phyloP scores from a whole-genome alignment of 768 basidiomycete genomes.

The Collybiopsis luxurians region DNA sequence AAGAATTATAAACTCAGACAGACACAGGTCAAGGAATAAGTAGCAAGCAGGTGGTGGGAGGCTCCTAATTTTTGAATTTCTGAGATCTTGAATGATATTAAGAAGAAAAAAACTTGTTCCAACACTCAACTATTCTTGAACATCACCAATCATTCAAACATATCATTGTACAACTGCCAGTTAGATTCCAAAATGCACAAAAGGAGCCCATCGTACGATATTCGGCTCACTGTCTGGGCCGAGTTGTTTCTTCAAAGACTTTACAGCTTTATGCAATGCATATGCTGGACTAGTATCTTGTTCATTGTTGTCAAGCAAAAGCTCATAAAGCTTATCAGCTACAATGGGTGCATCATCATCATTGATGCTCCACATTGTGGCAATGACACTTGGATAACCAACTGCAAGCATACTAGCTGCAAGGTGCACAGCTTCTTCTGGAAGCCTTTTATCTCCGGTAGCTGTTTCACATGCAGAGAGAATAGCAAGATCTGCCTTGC shows the following conservation, averaged over 20 bases:
- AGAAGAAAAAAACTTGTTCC: too few species aligned
- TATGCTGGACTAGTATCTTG: background rate
- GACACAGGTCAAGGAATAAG: too few species aligned
- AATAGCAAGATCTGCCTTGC: too few species aligned
- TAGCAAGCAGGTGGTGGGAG: too few species aligned
- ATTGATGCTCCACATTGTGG: slow-evolving; percentile 29
- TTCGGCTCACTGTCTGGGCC: background rate
- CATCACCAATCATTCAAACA: too few species aligned
- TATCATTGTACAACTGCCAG: too few species aligned
- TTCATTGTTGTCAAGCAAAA: background rate
- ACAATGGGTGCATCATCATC: slow-evolving; percentile 24
- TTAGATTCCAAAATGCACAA: too few species aligned
- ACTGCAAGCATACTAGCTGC: slow-evolving; percentile 28
- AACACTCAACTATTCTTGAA: too few species aligned
- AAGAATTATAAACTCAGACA: too few species aligned
- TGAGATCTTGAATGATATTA: too few species aligned
- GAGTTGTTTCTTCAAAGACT: background rate
- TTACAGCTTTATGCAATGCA: background rate
- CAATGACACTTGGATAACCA: slow-evolving; percentile 26
- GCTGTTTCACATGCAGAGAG: slow-evolving; percentile 33
- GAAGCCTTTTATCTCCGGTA: slow-evolving; percentile 12
- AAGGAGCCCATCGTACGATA: background rate
- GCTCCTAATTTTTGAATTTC: too few species aligned
- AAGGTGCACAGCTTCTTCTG: slow-evolving; percentile 26
- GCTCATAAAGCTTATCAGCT: slow-evolving; percentile 18